Conservation (phyloP, 179 eudicot species). For the Gypsophila paniculata region DNA sequence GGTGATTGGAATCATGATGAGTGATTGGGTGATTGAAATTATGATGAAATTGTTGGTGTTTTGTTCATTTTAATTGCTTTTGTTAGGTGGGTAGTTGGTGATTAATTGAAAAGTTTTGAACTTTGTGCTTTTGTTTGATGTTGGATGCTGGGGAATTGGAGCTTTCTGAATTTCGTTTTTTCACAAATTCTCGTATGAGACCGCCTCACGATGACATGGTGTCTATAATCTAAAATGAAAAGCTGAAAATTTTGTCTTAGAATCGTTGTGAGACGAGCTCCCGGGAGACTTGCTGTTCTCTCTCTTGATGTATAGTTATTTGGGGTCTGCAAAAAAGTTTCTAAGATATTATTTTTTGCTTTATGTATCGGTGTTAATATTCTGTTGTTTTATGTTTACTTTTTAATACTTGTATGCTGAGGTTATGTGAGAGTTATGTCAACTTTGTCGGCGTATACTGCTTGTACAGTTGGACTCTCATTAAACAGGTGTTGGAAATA, state of each 20-base stretch:
- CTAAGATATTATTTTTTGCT: not conserved
- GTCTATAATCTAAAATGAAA: not conserved
- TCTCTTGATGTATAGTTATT: not conserved
- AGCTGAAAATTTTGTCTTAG: not conserved
- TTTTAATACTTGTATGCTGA: not conserved
- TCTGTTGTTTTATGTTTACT: too few relatives aligned
- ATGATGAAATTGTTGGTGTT: not conserved
- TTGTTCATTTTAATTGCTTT: not conserved
- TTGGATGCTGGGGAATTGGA: too few relatives aligned
- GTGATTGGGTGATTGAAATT: not conserved
- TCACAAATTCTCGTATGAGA: too few relatives aligned
- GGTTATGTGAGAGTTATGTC: not conserved
- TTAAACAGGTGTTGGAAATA: not conserved
- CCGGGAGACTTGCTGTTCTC: too few relatives aligned
- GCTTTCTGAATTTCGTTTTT: too few relatives aligned
- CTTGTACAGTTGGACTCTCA: not conserved
- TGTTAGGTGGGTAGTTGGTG: not conserved
- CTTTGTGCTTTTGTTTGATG: slow-evolving; percentile 7
- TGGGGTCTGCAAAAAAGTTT: too few relatives aligned
- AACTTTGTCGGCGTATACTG: not conserved
- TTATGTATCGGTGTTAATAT: too few relatives aligned
- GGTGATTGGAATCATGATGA: too few relatives aligned
- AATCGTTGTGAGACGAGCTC: not conserved
- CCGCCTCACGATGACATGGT: not conserved
- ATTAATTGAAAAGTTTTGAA: not conserved